Evolutionary conservation across 208 protist species (phyloP), one percentile per base, ranked within the genome.

Genomic region (Trypanosoma boissoni): DNA sequence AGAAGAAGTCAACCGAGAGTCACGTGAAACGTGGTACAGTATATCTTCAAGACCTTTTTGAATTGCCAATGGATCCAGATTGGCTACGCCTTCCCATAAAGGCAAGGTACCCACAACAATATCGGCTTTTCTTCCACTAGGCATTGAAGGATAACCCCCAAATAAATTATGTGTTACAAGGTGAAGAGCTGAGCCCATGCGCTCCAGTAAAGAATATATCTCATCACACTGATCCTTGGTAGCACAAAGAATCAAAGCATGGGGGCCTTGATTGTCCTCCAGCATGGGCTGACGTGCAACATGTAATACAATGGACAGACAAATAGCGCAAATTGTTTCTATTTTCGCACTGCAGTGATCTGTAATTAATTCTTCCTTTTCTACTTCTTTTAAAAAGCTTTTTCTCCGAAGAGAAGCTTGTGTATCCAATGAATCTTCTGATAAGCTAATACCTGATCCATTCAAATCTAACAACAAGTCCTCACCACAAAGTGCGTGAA

Each of bases 101-200:
- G 80, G 72, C 3, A 78, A 62, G 2, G 85, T 92, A 20, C 58
- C 85, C 2, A 92, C 76, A n/a, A 92, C 85, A 39, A 92, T 68
- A 46, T 92, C 85, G 0, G 85, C 80, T 14, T 68, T 73, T 63
- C 77, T 83, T 18, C 61, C 71, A 14, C 44, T 39, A 9, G 85
- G 78, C 41, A 88, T 81, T 5, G 78, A 62, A 28, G 85, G 85
- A 32, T 79, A 85, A 10, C 63, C 71, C 9, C 82, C 85, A 64
- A 88, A 92, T 49, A 92, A 56, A 28, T 92, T 92, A 72, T 92
- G 85, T 44, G 83, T 78, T 2, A 92, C 63, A n/a, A 92, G 62
- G 58, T 92, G 80, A 54, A 92, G 64, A 27, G 70, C 72, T 3
- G 55, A 10, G 58, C 74, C 74, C 49, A 86, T 79, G 14, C 64